Base-by-base conservation (phyloP, 495 filamentous ascomycete species). In the Xylaria castorea region DNA sequence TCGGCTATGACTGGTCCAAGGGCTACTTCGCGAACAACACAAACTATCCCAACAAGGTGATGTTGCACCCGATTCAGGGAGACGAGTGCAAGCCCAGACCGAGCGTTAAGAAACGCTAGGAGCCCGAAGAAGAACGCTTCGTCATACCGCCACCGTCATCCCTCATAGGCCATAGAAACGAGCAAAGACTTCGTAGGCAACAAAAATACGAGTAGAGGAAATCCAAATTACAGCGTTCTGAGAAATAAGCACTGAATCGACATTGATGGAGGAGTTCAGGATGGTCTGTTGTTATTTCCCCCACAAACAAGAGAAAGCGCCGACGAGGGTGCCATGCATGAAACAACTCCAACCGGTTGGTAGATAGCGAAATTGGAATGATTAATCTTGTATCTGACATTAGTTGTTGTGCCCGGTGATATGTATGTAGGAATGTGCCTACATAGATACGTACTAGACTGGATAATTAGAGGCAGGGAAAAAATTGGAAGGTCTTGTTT, bases 1-100 rank as follows among this genome's bases (percentile, higher is more conserved):
- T 97, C 38, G 94, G 92, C 76, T 98, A 98, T 76, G 95, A 98
- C 83, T 98, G 95, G 95, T 92, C 91, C 78, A 97, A 97, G 81
- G 95, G 95, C 14, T 95, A 93, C 81, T 84, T 87, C 9, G 86
- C 80, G 38, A 95, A 96, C 80, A 93, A 80, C 38, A 89, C 87
- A 27, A 85, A 90, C 73, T 87, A 88, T 50, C 86, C 90, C 7
- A 94, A 91, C 80, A 97, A 96, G 82, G 89, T 98, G 67, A 95
- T 97, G 90, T 84, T 98, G 74, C 94, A 96, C 82, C 89, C 90
- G 0, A 88, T 97, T 16, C 83, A 83, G 25, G 88, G 85, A 30
- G 93, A 96, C 71, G 93, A 96, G 80, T 92, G 92, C 74, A 96
- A 95, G 82, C 93, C 93, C 9, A 82, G 92, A 75, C 91, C 91